These are phyloP conservation scores for Clitoria ternatea DNA, from an alignment of 306 rosid genomes.

Conservation along the genomic window DNA sequence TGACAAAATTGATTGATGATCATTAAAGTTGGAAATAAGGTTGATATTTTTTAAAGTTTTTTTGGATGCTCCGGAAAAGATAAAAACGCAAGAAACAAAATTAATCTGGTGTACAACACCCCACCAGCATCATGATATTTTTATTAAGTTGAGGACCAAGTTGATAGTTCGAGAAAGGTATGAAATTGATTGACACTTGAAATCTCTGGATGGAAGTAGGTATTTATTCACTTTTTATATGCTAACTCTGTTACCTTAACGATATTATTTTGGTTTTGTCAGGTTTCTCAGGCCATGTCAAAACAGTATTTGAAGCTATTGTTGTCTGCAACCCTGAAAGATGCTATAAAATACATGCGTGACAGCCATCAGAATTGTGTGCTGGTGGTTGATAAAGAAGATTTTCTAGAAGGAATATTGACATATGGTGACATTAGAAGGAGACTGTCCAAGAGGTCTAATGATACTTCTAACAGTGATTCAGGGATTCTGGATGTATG, in stretches of 20 bases:
- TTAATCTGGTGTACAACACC: too few species aligned
- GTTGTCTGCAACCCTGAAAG: conserved; percentile 47
- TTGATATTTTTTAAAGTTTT: too few species aligned
- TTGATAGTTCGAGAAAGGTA: too few species aligned
- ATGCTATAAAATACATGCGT: conserved; percentile 63
- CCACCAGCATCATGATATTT: too few species aligned
- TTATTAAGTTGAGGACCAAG: too few species aligned
- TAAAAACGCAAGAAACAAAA: too few species aligned
- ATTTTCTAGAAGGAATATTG: conserved; percentile 83
- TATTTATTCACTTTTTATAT: not conserved
- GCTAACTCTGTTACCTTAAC: not conserved
- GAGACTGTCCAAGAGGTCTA: conserved; percentile 50
- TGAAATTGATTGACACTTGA: too few species aligned
- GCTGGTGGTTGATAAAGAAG: conserved; percentile 68
- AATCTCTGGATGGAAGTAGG: too few species aligned
- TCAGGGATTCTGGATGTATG: conserved; percentile 59
- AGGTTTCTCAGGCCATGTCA: conserved; percentile 90
- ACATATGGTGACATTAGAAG: conserved; percentile 83
- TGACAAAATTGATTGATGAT: too few species aligned
- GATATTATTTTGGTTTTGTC: conserved; percentile 20
- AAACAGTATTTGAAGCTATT: conserved; percentile 62
- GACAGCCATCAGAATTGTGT: conserved; percentile 69
- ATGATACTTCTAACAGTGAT: conserved; percentile 43
- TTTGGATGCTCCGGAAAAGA: too few species aligned
- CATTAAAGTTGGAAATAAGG: too few species aligned